These are phyloP conservation scores for Pleurotus citrinopileatus DNA, from an alignment of 768 basidiomycete genomes.

Conservation along the genomic window DNA sequence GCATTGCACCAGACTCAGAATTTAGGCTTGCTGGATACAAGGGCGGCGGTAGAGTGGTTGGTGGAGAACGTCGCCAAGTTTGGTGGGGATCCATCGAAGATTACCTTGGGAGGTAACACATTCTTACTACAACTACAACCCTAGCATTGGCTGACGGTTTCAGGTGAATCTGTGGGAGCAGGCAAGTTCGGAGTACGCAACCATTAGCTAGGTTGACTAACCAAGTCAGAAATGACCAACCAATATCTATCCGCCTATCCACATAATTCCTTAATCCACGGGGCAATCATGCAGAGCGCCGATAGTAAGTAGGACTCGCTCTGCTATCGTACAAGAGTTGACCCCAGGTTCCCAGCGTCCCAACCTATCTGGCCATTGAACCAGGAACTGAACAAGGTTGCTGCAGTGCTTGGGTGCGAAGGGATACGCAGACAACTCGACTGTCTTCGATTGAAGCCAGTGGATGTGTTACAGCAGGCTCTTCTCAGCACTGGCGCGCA, in stretches of 20 bases:
- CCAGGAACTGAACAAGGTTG: constrained; percentile 25
- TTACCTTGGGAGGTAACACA: constrained; percentile 37
- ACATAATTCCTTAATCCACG: constrained; percentile 26
- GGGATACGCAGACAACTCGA: constrained; percentile 22
- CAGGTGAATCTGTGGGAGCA: constrained; percentile 32
- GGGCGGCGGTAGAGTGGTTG: constrained; percentile 42
- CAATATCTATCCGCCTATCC: constrained; percentile 29
- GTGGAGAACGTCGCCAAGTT: constrained; percentile 37
- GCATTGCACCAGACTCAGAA: constrained; percentile 34
- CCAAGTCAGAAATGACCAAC: constrained; percentile 28
- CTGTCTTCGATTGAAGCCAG: constrained; percentile 26
- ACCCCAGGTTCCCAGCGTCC: constrained; percentile 17
- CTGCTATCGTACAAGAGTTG: background rate
- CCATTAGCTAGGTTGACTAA: background rate
- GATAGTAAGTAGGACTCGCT: constrained; percentile 22
- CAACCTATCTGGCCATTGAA: constrained; percentile 32
- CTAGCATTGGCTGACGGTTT: background rate
- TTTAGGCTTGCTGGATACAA: constrained; percentile 49
- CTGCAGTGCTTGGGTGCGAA: constrained; percentile 25
- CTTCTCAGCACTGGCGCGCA: constrained; percentile 26
- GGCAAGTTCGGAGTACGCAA: constrained; percentile 15
- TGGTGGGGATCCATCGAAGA: constrained; percentile 42
- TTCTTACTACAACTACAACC: no score
- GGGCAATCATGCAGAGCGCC: constrained; percentile 31
- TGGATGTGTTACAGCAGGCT: constrained; percentile 20